Evolutionary conservation across 116 monocot genomes (phyloP), one percentile per base, ranked within the genome.

Genomic region (Papilionanthe hybrid): DNA sequence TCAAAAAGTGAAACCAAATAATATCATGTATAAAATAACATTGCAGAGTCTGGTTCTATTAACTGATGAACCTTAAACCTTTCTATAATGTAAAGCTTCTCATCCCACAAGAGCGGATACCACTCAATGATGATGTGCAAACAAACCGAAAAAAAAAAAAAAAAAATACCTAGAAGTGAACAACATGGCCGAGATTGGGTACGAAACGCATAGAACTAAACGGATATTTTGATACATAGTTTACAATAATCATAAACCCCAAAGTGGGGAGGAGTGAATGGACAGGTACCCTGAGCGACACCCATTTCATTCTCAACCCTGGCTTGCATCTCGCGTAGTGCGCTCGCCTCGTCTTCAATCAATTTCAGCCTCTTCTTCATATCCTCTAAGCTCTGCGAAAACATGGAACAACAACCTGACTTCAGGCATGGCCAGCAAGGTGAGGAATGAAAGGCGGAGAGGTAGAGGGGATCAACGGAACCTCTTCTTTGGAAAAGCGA

Each of bases 241-340:
- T 32, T 29, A 73, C 22, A 13, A 29, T n/a, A 50, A 76, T 43
- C 1, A 32, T 57, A 77, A 77, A 57, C 55, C 25, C 29, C 20
- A 23, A 41, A 77, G 57, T 4, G 17, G 57, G 13, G 20, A 56
- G 56, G 41, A 32, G 18, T 19, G 23, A 18, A 77, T 37, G 20
- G 37, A 78, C 9, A n/a, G 42, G 72, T 55, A 87, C 84, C 87
- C 79, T 76, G 78, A 27, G 72, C 87, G 42, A 81, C 83, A 17
- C 74, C 65, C 87, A 84, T 87, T 60, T 87, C 87, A 57, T 87
- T 87, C 81, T 87, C 87, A 45, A 87, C 83, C 80, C 84, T 87
- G 29, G 83, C 73, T 69, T 87, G 87, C 83, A 87, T 84, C 84
- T 87, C 87, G 5, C 87, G 84, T 7, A 87, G 79, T 17, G 87